Evolutionary conservation across 2,329 filamentous ascomycete species (phyloP).

Genomic region (Xylaria sp.): DNA sequence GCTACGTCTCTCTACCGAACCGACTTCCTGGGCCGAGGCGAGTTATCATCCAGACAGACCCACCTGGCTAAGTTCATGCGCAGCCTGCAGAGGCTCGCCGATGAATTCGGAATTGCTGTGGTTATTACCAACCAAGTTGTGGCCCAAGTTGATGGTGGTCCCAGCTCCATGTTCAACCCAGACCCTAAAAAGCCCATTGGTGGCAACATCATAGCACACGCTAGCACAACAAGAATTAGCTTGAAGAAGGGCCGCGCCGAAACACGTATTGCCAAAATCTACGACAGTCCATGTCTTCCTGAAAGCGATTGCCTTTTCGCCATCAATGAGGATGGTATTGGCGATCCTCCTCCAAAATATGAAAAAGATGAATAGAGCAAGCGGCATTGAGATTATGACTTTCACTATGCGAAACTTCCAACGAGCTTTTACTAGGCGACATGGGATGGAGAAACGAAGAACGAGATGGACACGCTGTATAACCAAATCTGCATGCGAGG

Average conservation of each 20-base stretch:
- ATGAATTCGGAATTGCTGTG: slow-evolving; percentile 94
- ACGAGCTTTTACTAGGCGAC: neutral
- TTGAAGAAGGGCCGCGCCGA: slow-evolving; percentile 95
- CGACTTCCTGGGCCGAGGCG: slow-evolving; percentile 95
- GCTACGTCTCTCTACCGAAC: slow-evolving; percentile 96
- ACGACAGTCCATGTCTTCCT: slow-evolving; percentile 95
- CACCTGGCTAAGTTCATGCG: slow-evolving; percentile 91
- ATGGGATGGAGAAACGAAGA: slow-evolving; percentile 22
- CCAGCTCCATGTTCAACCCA: slow-evolving; percentile 98
- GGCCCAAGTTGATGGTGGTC: slow-evolving; percentile 95
- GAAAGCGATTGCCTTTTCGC: slow-evolving; percentile 97
- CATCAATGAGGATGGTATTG: slow-evolving; percentile 96
- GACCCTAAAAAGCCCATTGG: slow-evolving; percentile 99
- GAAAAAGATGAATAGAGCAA: slow-evolving; percentile 69
- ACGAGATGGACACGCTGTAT: slow-evolving; percentile 30
- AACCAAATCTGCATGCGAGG: slow-evolving; percentile 35
- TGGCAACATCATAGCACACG: slow-evolving; percentile 98
- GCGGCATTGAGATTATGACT: neutral
- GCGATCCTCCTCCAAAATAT: slow-evolving; percentile 94
- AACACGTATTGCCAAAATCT: slow-evolving; percentile 98
- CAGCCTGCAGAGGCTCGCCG: slow-evolving; percentile 79
- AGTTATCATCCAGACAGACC: slow-evolving; percentile 91
- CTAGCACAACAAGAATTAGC: slow-evolving; percentile 92
- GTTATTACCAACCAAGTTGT: slow-evolving; percentile 99
- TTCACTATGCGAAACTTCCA: slow-evolving; percentile 11